phyloP scores from a whole-genome alignment of 1,139 yeast species.

The Suhomyces choctaworum region DNA sequence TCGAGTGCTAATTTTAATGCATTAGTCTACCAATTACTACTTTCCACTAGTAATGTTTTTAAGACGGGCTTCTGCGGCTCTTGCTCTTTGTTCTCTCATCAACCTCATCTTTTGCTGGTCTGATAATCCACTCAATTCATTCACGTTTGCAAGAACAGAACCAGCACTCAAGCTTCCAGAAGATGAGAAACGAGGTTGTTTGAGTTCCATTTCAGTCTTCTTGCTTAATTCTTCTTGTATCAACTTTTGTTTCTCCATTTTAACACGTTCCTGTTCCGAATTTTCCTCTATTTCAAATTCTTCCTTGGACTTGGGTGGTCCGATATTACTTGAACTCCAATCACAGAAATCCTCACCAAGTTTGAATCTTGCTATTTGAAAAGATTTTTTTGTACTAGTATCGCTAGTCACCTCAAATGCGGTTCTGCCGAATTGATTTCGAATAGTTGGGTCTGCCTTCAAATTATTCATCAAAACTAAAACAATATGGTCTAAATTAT shows the following conservation, averaged over 20 bases:
- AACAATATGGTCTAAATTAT: constrained; percentile 69
- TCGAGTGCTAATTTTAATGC: too few relatives aligned
- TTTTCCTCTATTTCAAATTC: constrained; percentile 52
- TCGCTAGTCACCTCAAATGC: constrained; percentile 59
- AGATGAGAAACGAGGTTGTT: constrained; percentile 34
- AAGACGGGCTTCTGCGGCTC: constrained; percentile 94
- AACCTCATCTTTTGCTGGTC: constrained; percentile 74
- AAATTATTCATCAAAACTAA: constrained; percentile 61
- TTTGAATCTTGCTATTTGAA: constrained; percentile 65
- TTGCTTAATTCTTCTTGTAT: constrained; percentile 44
- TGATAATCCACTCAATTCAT: constrained; percentile 37
- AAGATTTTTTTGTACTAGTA: constrained; percentile 50
- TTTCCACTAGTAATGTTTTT: constrained; percentile 15
- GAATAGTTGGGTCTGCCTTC: constrained; percentile 67
- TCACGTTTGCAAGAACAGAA: constrained; percentile 17
- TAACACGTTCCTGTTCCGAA: constrained; percentile 32
- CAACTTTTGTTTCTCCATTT: constrained; percentile 36
- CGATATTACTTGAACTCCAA: constrained; percentile 72
- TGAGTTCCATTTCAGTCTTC: constrained; percentile 40
- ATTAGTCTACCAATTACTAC: too few relatives aligned
- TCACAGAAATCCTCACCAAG: constrained; percentile 70
- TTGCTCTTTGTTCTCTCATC: constrained; percentile 91
- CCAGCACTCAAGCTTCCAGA: constrained; percentile 32
- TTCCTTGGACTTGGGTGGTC: constrained; percentile 62
- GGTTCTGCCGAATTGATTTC: constrained; percentile 57